Base-by-base conservation (phyloP, 208 protist genomes). In the Porcisia deanei region DNA sequence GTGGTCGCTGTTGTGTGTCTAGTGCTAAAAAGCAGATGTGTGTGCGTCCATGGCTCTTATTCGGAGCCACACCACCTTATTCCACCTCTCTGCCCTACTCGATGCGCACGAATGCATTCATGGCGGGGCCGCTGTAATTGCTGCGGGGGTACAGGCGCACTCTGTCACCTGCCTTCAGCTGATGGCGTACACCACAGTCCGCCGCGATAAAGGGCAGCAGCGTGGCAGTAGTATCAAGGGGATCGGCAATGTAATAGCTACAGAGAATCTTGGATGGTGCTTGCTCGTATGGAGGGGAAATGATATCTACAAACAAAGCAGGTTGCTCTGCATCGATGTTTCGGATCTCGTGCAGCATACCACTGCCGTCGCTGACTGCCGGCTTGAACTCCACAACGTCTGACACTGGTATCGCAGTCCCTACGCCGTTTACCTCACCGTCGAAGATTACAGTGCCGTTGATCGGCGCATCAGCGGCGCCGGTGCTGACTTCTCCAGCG, bases 261-360 rank as follows among this genome's bases (percentile, higher is more conserved):
- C 91, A 96, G 0, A 80, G 39, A 39, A 88, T 82, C 66, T 89
- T 73, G 37, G 82, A 25, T 6, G 87, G 86, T 20, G 75, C 53
- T 16, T 57, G 75, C 52, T 90, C 72, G 77, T 96, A 96, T 2
- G 91, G 88, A 12, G 89, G 91, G 0, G 91, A 60, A 41, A 93
- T 94, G 61, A 94, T 84, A 73, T 96, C 88, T 16, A 96, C 69
- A 55, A 94, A 89, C 30, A 96, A 66, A 1, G 89, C 88, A 0
- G 91, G 91, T 8, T 73, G 70, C 39, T 20, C 30, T 10, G 73
- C 69, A 34, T 91, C 74, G 22, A 75, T 45, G 75, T 96, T 96
- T 18, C 64, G 53, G 58, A 96, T 85, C 71, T 91, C 88, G 63
- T 94, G 91, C 10, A 94, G 68, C 37, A 92, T 81, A 60, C 89